phyloP scores from a whole-genome alignment of 306 rosid species.

The Phaseolus lunatus region DNA sequence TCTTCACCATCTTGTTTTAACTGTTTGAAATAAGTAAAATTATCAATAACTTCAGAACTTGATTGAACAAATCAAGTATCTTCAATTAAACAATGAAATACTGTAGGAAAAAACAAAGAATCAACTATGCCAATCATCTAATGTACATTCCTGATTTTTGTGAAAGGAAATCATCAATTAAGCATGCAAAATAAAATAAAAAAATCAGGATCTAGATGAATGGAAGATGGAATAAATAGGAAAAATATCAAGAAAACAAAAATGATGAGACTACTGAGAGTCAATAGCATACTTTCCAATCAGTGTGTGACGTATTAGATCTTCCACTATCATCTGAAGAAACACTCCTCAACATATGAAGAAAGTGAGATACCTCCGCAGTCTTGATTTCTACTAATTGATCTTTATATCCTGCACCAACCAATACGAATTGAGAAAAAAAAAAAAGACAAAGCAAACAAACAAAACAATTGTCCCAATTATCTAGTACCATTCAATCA shows the following conservation, averaged over 20 bases:
- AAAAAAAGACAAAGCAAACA: background rate
- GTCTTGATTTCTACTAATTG: conserved; percentile 62
- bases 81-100: background rate
- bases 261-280: conserved; percentile 29
- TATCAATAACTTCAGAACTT: background rate
- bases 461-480: conserved; percentile 17
- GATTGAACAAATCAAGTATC: background rate
- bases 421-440: conserved; percentile 32
- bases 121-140: conserved; percentile 22
- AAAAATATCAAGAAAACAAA: conserved; percentile 23
- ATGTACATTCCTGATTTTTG: background rate
- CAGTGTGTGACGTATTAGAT: conserved; percentile 52
- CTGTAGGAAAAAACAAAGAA: conserved; percentile 21
- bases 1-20: conserved; percentile 80
- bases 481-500: background rate
- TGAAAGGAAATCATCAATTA: conserved; percentile 5
- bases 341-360: conserved; percentile 86
- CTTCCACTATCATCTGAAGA: conserved; percentile 51
- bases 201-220: background rate
- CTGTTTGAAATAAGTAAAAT: conserved; percentile 56
- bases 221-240: conserved; percentile 10
- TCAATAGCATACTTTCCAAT: conserved; percentile 79
- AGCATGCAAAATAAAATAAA: background rate
- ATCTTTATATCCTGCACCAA: conserved; percentile 59
- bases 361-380: conserved; percentile 70